Base-by-base conservation (phyloP, 345 rosid species). In the Hibiscus tridactylites region DNA sequence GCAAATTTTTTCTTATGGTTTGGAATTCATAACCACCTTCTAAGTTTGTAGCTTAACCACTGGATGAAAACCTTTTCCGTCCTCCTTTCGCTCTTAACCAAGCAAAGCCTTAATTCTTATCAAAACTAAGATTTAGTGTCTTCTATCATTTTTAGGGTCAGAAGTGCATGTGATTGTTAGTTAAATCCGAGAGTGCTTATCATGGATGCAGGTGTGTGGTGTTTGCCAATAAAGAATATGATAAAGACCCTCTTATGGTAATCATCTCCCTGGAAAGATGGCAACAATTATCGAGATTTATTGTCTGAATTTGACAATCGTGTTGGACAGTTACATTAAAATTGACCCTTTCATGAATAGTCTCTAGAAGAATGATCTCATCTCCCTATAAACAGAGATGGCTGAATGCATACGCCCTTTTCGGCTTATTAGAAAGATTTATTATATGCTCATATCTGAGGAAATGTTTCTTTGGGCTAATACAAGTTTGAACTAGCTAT, bases 121-220 rank as follows among this genome's bases (percentile, higher is more conserved):
- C 19, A 11, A 11, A 12, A 44, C 54, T 21, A 24, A 49, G 70
- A 44, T 11, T n/a, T 11, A 21, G 12, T 19, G 17, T 44, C 70
- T 81, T 78, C 92, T 21, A 44, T 44, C 29, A 3, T 39, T 37
- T 21, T 65, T 37, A 31, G 9, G 42, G 33, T 44, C 33, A 42
- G 17, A 65, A 42, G 53, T 65, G 70, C 31, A 11, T 65, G 17
- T 42, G 54, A 37, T 37, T 37, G 42, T 44, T 24, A 24, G 10
- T 6, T 50, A 44, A 24, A 44, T 12, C 54, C 12, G 35, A 65
- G 53, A 13, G 35, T 65, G 15, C 15, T 65, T 44, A 42, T 65
- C 33, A 44, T 44, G 53, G 31, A 64, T 64, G 68, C 6, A 65
- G 33, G 44, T 12, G 9, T 42, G 33, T 65, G 69, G 69, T 44